Percentiles rank a stretch among this genome's conserved stretches.
Evolutionary conservation across 2,329 filamentous ascomycete genomes (phyloP).

Genomic region (Diaporthe sp.): DNA sequence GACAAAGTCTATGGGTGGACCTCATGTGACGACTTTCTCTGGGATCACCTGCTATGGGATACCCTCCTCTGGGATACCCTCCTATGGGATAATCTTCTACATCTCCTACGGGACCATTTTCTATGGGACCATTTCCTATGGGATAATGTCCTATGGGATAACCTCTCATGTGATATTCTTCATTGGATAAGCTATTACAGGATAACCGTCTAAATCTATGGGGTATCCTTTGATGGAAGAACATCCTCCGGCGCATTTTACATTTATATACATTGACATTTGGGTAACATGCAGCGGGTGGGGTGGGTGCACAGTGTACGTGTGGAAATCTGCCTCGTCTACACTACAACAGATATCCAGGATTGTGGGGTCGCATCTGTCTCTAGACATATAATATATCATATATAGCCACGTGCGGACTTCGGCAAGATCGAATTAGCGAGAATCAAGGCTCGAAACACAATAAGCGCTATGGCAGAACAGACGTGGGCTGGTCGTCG

Average conservation of each 20-base stretch:
- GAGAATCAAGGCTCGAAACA: constrained; percentile 11
- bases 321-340: not conserved
- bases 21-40: not conserved
- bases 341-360: not conserved
- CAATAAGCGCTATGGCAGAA: not conserved
- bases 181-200: not conserved
- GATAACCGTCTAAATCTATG: too few species aligned
- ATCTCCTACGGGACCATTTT: not conserved
- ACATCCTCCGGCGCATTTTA: not conserved
- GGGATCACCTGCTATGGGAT: too few species aligned
- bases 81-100: not conserved
- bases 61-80: not conserved
- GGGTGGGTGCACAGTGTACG: not conserved
- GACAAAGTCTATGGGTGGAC: not conserved
- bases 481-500: not conserved
- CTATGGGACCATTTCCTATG: too few species aligned
- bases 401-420: constrained; percentile 6
- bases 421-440: constrained; percentile 3
- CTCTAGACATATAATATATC: not conserved
- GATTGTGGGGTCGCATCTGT: not conserved
- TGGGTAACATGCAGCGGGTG: not conserved
- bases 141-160: too few species aligned
- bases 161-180: not conserved
- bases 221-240: not conserved
- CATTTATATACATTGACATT: not conserved